A percentile compares a stretch with the other conserved stretches of the same genome.
Conservation (phyloP, 2,329 filamentous ascomycete genomes). For the Helicocarpus griseus region DNA sequence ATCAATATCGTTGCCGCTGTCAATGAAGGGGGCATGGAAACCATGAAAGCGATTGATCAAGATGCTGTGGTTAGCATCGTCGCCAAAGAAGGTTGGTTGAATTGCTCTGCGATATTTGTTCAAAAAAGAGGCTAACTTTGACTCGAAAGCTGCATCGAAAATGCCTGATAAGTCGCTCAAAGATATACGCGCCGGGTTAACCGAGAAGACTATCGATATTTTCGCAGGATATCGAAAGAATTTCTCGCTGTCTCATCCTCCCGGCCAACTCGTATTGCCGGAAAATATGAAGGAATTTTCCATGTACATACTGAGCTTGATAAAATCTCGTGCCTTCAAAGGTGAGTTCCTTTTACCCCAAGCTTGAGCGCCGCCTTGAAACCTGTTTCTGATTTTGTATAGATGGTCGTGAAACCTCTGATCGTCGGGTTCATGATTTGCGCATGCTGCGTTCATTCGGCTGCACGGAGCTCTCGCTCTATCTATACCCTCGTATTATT, state of each 20-base stretch:
- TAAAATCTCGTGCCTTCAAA: slow-evolving; percentile 91
- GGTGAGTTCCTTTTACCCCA: slow-evolving; percentile 34
- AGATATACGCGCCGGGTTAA: slow-evolving; percentile 72
- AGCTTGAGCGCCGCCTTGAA: not conserved
- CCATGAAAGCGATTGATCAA: slow-evolving; percentile 89
- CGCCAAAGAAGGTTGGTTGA: slow-evolving; percentile 62
- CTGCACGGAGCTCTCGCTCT: slow-evolving; percentile 72
- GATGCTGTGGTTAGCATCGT: slow-evolving; percentile 83
- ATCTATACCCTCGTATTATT: slow-evolving; percentile 91
- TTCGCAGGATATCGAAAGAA: slow-evolving; percentile 88
- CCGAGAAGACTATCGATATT: slow-evolving; percentile 87
- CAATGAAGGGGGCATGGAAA: slow-evolving; percentile 71
- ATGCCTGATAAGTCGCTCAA: slow-evolving; percentile 68
- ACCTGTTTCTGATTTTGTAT: slow-evolving; percentile 6
- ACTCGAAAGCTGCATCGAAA: slow-evolving; percentile 59
- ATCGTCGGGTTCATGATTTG: slow-evolving; percentile 84
- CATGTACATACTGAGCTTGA: slow-evolving; percentile 86
- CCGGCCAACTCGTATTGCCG: slow-evolving; percentile 86
- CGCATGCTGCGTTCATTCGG: slow-evolving; percentile 85
- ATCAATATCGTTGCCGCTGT: slow-evolving; percentile 90
- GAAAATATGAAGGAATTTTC: slow-evolving; percentile 93
- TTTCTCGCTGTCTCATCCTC: slow-evolving; percentile 76
- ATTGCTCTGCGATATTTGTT: not conserved
- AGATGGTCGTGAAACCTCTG: slow-evolving; percentile 79
- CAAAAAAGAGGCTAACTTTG: not conserved